phyloP scores from a whole-genome alignment of 306 rosid genomes.

The Cucumis sativus region Cucumber_9930_V3 NC_026661.2:10552001-10552500 shows the following conservation, averaged over 20 bases:
- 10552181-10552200: slow-evolving; percentile 62
- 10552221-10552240: neutral
- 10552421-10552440: neutral
- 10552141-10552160: slow-evolving; percentile 85
- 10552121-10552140: slow-evolving; percentile 88
- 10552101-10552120: slow-evolving; percentile 34
- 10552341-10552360: slow-evolving; percentile 76
- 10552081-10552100: slow-evolving; percentile 6
- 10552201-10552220: slow-evolving; percentile 6
- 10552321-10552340: slow-evolving; percentile 75
- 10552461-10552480: slow-evolving; percentile 70
- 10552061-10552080: neutral
- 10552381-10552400: slow-evolving; percentile 10
- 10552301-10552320: slow-evolving; percentile 73
- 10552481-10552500: slow-evolving; percentile 53
- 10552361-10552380: slow-evolving; percentile 51
- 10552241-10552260: slow-evolving; percentile 1
- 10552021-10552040: neutral
- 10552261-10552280: slow-evolving; percentile 41
- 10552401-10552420: neutral
- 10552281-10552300: slow-evolving; percentile 90
- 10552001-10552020: slow-evolving; percentile 3
- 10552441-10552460: slow-evolving; percentile 40
- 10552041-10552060: neutral
- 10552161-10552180: slow-evolving; percentile 85